Conservation (phyloP, 352 stramenopile genomes). For the Thalassiosira hispida region DNA sequence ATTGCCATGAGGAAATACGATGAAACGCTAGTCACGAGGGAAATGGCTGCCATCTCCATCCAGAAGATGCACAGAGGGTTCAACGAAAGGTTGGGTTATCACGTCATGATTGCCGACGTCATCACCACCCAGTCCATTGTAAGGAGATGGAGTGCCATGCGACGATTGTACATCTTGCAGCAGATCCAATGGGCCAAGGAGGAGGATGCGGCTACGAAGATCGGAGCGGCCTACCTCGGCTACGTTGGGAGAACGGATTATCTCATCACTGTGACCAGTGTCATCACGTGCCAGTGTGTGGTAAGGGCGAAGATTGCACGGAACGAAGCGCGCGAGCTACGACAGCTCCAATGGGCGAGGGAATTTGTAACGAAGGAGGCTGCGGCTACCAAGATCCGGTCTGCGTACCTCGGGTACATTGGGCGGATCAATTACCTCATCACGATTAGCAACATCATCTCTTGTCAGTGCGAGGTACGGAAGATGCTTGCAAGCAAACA, state of each 20-base stretch:
- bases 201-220: conserved; percentile 25
- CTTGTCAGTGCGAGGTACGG: neutral
- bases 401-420: conserved; percentile 19
- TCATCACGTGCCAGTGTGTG: conserved; percentile 16
- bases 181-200: conserved; percentile 5
- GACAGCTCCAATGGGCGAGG: neutral
- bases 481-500: conserved; percentile 7
- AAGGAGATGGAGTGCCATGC: conserved; percentile 15
- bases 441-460: conserved; percentile 12
- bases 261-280: conserved; percentile 1
- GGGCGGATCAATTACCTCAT: conserved; percentile 23
- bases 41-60: conserved; percentile 14
- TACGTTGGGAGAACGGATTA: conserved; percentile 13
- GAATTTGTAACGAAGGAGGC: neutral
- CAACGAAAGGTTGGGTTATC: conserved; percentile 3
- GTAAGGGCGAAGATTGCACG: conserved; percentile 9
- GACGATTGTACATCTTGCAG: neutral
- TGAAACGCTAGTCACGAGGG: neutral
- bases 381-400: conserved; percentile 26
- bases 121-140: conserved; percentile 19
- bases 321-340: neutral
- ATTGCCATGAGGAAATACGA: conserved; percentile 15
- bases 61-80: conserved; percentile 8
- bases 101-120: conserved; percentile 9
- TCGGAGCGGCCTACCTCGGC: conserved; percentile 2